Conservation (phyloP, 176 grass and related monocot genomes). For the Triticum timopheevii region DNA sequence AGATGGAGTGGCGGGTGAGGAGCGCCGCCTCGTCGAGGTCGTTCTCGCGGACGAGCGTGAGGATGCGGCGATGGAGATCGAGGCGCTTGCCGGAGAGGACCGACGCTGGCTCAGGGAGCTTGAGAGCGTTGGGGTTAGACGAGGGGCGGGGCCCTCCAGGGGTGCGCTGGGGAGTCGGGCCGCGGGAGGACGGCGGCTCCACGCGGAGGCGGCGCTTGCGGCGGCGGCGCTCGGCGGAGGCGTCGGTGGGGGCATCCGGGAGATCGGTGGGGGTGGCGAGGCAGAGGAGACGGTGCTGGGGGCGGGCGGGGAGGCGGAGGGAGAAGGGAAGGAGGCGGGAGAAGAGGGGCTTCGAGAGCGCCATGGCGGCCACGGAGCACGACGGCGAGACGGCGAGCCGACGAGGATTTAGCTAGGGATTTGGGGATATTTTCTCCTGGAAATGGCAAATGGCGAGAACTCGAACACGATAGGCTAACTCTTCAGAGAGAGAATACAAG, state of each 20-base stretch:
- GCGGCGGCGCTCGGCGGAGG: constrained; percentile 54
- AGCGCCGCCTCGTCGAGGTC: constrained; percentile 93
- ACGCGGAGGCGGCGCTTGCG: constrained; percentile 65
- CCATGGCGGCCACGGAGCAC: constrained; percentile 41
- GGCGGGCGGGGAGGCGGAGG: constrained; percentile 40
- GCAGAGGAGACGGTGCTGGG: constrained; percentile 43
- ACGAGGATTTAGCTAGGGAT: constrained; percentile 41
- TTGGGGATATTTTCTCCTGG: constrained; percentile 21
- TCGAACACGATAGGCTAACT: background rate
- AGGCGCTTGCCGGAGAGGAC: constrained; percentile 75
- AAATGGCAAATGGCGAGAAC: background rate
- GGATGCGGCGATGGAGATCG: constrained; percentile 82
- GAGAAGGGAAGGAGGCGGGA: constrained; percentile 33
- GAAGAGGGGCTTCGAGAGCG: constrained; percentile 46
- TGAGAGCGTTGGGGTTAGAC: constrained; percentile 71
- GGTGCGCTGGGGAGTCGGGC: constrained; percentile 45
- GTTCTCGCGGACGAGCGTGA: constrained; percentile 70
- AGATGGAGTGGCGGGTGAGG: constrained; percentile 91
- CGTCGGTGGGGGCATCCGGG: constrained; percentile 30
- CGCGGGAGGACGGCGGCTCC: constrained; percentile 50
- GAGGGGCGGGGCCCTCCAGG: constrained; percentile 33
- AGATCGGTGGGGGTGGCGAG: constrained; percentile 9
- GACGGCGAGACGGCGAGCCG: background rate
- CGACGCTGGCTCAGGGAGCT: constrained; percentile 76
- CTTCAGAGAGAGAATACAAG: background rate